A percentile compares a stretch with the other conserved stretches of the same genome.
Conservation (phyloP, 2,329 filamentous ascomycete species). For the Biscogniauxia mediterranea region DNA sequence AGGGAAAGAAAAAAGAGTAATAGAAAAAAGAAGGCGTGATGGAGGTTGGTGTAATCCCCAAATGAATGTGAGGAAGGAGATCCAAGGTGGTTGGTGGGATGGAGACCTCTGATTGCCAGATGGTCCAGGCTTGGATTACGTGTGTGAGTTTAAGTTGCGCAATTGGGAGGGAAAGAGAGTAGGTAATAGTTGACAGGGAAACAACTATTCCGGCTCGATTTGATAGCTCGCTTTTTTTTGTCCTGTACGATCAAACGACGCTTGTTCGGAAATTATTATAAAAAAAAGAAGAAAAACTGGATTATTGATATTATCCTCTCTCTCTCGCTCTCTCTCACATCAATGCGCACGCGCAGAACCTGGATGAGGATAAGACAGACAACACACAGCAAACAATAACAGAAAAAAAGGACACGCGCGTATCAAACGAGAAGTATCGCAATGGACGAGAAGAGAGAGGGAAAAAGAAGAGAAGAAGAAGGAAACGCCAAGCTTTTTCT, state of each 20-base stretch:
- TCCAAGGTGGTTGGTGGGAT: background rate
- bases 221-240: background rate
- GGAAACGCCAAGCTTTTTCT: slow-evolving; percentile 21
- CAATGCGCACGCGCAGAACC: background rate
- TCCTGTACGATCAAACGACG: background rate
- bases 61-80: too few relatives aligned
- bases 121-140: background rate
- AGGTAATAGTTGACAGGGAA: background rate
- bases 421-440: too few relatives aligned
- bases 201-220: background rate
- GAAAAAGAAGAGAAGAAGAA: slow-evolving; percentile 8
- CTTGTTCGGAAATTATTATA: background rate
- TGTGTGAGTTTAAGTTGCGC: background rate
- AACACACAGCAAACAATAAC: background rate
- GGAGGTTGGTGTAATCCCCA: background rate
- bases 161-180: background rate
- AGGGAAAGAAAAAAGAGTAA: background rate
- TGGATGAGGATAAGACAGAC: background rate
- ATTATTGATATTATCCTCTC: too few relatives aligned
- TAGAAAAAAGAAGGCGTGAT: background rate
- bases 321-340: background rate
- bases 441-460: background rate
- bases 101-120: background rate
- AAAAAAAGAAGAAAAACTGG: background rate
- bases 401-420: too few relatives aligned